Percentiles rank a stretch among this genome's conserved stretches.
phyloP scores from a whole-genome alignment of 129 eudicot species.

The Centrapalus pauciflorus region DNA sequence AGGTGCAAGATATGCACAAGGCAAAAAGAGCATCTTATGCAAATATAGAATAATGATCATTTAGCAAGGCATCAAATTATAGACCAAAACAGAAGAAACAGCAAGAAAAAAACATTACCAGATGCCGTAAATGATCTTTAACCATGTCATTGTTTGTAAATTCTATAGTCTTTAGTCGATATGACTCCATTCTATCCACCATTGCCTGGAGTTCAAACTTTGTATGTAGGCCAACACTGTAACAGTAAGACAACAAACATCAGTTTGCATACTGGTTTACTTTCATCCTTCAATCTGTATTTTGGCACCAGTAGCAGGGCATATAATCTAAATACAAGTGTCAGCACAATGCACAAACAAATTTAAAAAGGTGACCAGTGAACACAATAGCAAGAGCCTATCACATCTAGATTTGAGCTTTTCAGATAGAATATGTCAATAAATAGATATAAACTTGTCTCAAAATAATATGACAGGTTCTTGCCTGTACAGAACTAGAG shows the following conservation, averaged over 20 bases:
- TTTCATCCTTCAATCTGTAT: not conserved
- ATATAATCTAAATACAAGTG: not conserved
- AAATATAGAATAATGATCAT: not conserved
- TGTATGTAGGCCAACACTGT: conserved; percentile 96
- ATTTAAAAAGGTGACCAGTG: not conserved
- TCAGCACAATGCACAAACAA: not conserved
- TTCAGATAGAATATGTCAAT: not conserved
- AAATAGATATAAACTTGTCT: not conserved
- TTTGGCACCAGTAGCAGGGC: not conserved
- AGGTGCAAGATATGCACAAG: not conserved
- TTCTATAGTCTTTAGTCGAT: conserved; percentile 70
- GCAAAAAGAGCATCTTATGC: not conserved
- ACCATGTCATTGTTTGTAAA: conserved; percentile 86
- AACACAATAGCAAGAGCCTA: not conserved
- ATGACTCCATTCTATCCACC: conserved; percentile 71
- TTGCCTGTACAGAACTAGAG: conserved; percentile 90
- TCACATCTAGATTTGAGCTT: not conserved
- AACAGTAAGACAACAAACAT: conserved; percentile 21
- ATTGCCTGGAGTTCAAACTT: conserved; percentile 71
- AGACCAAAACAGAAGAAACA: not conserved
- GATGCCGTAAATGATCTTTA: conserved; percentile 90
- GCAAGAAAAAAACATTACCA: conserved; percentile 47
- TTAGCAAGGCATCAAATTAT: not conserved
- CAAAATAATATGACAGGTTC: not conserved
- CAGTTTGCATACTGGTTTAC: not conserved